Evolutionary conservation across 228 moss, liverwort and hornwort genomes (phyloP).

Genomic region (Sphagnum fallax): DNA sequence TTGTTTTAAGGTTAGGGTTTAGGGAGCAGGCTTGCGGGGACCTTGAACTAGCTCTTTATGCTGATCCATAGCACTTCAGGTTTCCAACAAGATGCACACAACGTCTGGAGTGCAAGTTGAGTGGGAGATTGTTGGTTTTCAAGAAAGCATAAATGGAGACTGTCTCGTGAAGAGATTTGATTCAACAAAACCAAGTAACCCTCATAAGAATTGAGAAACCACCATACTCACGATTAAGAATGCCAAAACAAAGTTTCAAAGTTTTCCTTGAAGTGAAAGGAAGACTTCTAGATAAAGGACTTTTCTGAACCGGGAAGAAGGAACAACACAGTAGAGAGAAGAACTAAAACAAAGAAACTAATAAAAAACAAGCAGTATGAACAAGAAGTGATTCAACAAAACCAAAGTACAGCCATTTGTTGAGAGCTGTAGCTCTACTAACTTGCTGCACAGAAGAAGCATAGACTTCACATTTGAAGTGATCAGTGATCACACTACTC

Average conservation of each 20-base stretch:
- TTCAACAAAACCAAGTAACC: neutral
- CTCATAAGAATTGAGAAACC: too few relatives aligned
- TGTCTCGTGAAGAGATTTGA: neutral
- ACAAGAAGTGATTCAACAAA: too few relatives aligned
- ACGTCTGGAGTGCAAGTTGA: neutral
- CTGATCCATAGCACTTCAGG: neutral
- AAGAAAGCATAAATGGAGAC: neutral
- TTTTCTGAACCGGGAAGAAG: too few relatives aligned
- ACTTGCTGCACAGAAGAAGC: neutral
- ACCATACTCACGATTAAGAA: too few relatives aligned
- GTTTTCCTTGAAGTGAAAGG: too few relatives aligned
- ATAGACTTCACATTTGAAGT: neutral
- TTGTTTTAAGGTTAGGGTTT: too few relatives aligned
- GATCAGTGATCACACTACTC: neutral
- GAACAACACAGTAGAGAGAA: too few relatives aligned
- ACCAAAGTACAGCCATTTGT: neutral
- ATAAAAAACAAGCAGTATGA: too few relatives aligned
- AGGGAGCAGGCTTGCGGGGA: neutral
- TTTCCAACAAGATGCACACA: neutral
- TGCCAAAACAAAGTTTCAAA: too few relatives aligned
- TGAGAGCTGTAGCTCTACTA: neutral
- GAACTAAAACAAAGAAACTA: too few relatives aligned
- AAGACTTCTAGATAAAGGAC: too few relatives aligned
- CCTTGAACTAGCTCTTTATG: neutral
- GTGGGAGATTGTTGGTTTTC: neutral